phyloP scores from a whole-genome alignment of 345 rosid species.

The Microcos paniculata region DNA sequence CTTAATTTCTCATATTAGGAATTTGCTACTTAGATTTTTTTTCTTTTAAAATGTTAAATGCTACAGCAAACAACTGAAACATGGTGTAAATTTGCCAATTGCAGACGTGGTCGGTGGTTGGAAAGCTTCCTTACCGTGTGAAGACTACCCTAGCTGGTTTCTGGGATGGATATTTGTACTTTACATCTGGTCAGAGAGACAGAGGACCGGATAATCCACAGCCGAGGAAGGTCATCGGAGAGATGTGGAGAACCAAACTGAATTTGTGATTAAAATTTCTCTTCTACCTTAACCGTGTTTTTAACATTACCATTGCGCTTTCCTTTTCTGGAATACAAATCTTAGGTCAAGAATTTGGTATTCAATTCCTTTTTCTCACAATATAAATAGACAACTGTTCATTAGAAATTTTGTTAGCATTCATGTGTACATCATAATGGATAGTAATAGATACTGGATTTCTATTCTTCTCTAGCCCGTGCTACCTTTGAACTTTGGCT shows the following conservation, averaged over 20 bases:
- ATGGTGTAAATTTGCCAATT: slow-evolving; percentile 6
- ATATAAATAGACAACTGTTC: neutral
- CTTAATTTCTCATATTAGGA: neutral
- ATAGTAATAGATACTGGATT: neutral
- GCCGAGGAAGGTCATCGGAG: slow-evolving; percentile 70
- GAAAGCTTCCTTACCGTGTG: slow-evolving; percentile 75
- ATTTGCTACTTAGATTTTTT: neutral
- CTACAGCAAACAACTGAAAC: neutral
- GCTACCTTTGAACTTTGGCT: neutral
- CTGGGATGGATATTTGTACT: slow-evolving; percentile 81
- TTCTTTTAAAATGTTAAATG: neutral
- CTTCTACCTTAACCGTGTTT: neutral
- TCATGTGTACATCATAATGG: neutral
- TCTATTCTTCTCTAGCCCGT: neutral
- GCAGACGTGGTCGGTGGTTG: slow-evolving; percentile 87
- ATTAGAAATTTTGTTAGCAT: neutral
- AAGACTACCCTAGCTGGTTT: slow-evolving; percentile 66
- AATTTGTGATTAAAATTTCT: slow-evolving; percentile 25
- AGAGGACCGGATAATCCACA: slow-evolving; percentile 82
- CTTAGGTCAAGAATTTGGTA: neutral
- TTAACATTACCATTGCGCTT: neutral
- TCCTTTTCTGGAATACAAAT: neutral
- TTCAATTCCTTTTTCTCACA: neutral
- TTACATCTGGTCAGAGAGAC: slow-evolving; percentile 83
- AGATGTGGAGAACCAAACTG: slow-evolving; percentile 82